These are phyloP conservation scores for Rhodamnia rubescens DNA, from an alignment of 345 rosid species.

Conservation along the genomic window DNA sequence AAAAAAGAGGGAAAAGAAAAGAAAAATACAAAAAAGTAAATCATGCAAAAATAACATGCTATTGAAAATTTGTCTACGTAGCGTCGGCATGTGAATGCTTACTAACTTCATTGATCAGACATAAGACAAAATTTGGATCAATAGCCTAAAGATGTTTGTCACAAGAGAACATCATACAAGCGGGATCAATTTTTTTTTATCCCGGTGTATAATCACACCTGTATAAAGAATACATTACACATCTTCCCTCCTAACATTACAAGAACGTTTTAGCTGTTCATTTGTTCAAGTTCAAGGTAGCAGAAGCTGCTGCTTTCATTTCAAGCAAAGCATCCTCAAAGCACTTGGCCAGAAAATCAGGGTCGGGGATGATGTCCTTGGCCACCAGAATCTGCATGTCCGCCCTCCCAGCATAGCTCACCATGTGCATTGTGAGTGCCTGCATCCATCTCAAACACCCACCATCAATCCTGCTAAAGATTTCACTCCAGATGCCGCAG, in stretches of 20 bases:
- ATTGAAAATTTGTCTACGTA: too few relatives aligned
- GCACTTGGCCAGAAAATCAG: conserved; percentile 48
- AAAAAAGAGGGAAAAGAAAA: too few relatives aligned
- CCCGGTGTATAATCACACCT: background rate
- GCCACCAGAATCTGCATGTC: conserved; percentile 56
- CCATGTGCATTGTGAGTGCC: conserved; percentile 47
- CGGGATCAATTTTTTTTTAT: background rate
- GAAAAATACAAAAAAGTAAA: too few relatives aligned
- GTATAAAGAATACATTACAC: background rate
- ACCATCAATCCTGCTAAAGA: background rate
- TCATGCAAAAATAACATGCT: too few relatives aligned
- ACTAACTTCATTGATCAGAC: background rate
- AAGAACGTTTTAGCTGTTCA: background rate
- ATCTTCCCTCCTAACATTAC: background rate
- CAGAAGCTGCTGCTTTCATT: conserved; percentile 38
- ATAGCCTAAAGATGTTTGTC: background rate
- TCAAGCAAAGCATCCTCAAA: conserved; percentile 41
- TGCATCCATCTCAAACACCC: too few relatives aligned
- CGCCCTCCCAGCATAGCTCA: conserved; percentile 53
- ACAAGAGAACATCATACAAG: background rate
- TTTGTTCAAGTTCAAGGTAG: background rate
- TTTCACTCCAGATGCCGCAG: background rate
- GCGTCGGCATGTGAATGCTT: too few relatives aligned
- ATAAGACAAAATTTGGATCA: background rate
- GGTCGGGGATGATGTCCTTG: conserved; percentile 54